A percentile compares a stretch with the other conserved stretches of the same genome.
These are phyloP conservation scores for Paracoccidioides brasiliensis DNA, from an alignment of 2,329 filamentous ascomycete genomes.

Conservation along the genomic window DNA sequence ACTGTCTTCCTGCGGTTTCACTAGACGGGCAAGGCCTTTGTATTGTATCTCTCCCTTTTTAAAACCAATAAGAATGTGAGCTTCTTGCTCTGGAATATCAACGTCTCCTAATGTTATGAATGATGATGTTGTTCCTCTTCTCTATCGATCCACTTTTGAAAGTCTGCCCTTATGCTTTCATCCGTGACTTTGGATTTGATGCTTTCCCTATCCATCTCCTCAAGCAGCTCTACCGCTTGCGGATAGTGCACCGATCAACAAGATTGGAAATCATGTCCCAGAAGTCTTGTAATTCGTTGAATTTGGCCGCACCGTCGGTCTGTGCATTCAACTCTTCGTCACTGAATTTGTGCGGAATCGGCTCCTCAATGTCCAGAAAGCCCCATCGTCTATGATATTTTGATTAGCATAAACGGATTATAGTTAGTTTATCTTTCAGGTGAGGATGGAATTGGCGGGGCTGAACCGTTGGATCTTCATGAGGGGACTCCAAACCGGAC, in stretches of 20 bases:
- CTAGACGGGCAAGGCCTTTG: not conserved
- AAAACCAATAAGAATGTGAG: too few relatives aligned
- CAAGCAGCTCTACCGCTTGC: not conserved
- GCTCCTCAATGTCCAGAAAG: not conserved
- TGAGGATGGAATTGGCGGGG: not conserved
- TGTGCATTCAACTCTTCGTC: not conserved
- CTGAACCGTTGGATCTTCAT: not conserved
- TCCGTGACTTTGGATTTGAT: not conserved
- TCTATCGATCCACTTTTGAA: not conserved
- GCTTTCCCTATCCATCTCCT: not conserved
- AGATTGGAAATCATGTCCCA: not conserved
- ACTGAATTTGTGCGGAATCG: not conserved
- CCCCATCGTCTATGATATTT: not conserved
- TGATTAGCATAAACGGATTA: not conserved
- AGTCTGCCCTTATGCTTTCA: not conserved
- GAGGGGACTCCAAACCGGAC: not conserved
- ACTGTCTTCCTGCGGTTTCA: not conserved
- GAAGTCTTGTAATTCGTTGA: not conserved
- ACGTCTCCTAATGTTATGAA: too few relatives aligned
- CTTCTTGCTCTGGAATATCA: too few relatives aligned
- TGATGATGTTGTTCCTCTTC: not conserved
- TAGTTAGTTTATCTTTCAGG: not conserved
- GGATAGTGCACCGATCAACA: not conserved
- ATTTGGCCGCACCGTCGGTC: not conserved
- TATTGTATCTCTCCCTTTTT: not conserved